Percentiles rank a stretch among this genome's conserved stretches.
phyloP scores from a whole-genome alignment of 208 protist genomes.

The Trypanosoma rangeli region DNA sequence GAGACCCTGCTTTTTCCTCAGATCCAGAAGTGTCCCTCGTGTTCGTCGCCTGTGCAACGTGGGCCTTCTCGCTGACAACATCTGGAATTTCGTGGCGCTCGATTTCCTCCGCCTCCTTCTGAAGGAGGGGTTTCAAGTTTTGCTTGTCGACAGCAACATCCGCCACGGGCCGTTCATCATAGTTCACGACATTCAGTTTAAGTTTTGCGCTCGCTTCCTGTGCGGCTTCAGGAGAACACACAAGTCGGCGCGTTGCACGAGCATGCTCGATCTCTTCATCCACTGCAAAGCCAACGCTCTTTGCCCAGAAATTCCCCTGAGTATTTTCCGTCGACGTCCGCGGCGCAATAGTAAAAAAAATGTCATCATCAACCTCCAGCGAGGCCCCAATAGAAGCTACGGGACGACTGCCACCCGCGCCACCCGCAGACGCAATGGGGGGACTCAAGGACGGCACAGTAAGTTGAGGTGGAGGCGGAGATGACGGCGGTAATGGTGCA shows the following conservation, averaged over 20 bases:
- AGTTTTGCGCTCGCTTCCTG: background rate
- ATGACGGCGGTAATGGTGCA: conserved; percentile 11
- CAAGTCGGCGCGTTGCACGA: conserved; percentile 16
- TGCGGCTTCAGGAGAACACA: conserved; percentile 5
- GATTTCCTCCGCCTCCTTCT: conserved; percentile 34
- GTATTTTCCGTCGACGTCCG: background rate
- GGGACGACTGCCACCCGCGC: background rate
- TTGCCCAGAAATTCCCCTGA: conserved; percentile 1
- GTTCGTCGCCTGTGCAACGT: background rate
- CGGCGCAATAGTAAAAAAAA: conserved; percentile 27
- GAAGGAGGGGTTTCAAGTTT: conserved; percentile 24
- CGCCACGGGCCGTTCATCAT: background rate
- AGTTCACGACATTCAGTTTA: conserved; percentile 6
- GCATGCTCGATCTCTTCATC: conserved; percentile 31
- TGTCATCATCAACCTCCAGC: conserved; percentile 5
- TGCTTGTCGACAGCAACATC: background rate
- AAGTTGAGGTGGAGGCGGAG: conserved; percentile 23
- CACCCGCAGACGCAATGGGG: background rate
- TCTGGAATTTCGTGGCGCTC: conserved; percentile 59
- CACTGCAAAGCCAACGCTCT: conserved; percentile 10
- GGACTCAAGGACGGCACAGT: conserved; percentile 3
- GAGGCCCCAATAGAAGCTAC: background rate
- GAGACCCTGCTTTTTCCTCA: background rate
- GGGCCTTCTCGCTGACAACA: conserved; percentile 9
- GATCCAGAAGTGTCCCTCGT: background rate